Evolutionary conservation across 441 rosid species (phyloP).

Genomic region (Adansonia grandidieri): DNA sequence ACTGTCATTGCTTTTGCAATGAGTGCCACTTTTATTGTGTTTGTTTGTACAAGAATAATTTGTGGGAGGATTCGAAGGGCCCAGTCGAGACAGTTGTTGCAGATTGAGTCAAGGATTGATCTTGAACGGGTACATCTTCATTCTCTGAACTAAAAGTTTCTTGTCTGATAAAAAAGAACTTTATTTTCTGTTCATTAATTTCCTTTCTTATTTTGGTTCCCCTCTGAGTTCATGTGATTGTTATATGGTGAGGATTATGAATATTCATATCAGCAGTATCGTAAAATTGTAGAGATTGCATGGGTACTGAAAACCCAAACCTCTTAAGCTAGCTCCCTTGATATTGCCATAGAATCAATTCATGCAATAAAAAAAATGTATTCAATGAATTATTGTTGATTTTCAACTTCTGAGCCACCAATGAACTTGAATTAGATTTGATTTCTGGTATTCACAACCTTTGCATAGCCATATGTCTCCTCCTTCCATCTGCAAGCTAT

Average conservation of each 20-base stretch:
- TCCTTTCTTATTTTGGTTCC: not conserved
- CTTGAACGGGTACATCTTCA: conserved; percentile 51
- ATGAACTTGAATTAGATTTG: not conserved
- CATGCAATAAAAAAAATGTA: not conserved
- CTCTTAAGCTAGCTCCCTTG: not conserved
- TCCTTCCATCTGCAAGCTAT: not conserved
- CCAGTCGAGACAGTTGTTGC: conserved; percentile 48
- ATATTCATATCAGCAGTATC: not conserved
- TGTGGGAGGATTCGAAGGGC: conserved; percentile 54
- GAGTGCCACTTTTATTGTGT: conserved; percentile 67
- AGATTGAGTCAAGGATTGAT: conserved; percentile 53
- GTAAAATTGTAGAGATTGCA: not conserved
- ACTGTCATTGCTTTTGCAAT: conserved; percentile 66
- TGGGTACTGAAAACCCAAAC: not conserved
- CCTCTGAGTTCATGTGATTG: not conserved
- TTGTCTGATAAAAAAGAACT: not conserved
- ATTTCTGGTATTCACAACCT: not conserved
- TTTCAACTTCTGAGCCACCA: not conserved
- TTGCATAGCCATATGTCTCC: not conserved
- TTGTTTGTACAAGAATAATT: conserved; percentile 60
- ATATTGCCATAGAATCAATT: not conserved
- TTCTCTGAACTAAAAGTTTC: not conserved
- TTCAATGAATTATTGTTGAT: not conserved
- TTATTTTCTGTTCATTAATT: not conserved
- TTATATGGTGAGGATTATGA: not conserved